Conservation (phyloP, 108 stramenopile genomes). For the Pseudonitzschia multistriata region DNA sequence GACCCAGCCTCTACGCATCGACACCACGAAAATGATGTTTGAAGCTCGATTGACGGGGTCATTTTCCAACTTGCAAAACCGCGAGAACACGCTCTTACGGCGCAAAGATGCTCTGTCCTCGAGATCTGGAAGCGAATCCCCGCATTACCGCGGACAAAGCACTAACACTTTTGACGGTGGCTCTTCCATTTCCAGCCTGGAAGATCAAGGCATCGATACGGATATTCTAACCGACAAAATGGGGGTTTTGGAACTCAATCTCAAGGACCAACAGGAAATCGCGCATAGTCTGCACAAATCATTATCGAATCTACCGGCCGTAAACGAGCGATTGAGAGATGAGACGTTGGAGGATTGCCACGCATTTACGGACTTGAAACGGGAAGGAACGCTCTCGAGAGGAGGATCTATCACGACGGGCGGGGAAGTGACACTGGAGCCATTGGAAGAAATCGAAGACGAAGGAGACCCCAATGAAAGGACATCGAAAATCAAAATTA, state of each 20-base stretch:
- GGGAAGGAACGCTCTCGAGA: conserved; percentile 19
- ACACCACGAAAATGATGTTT: conserved; percentile 14
- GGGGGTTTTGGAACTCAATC: conserved; percentile 40
- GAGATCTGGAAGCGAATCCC: conserved; percentile 37
- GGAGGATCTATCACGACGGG: conserved; percentile 38
- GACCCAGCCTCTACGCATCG: conserved; percentile 32
- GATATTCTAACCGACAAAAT: conserved; percentile 50
- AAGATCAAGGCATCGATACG: conserved; percentile 39
- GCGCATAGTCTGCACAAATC: conserved; percentile 30
- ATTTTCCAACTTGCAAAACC: neutral
- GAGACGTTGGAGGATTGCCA: conserved; percentile 70
- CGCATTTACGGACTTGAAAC: conserved; percentile 59
- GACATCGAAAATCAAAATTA: conserved; percentile 27
- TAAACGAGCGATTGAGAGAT: conserved; percentile 68
- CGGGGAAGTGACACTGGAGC: conserved; percentile 32
- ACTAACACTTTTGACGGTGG: conserved; percentile 25
- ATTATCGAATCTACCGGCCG: conserved; percentile 41
- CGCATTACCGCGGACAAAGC: conserved; percentile 3
- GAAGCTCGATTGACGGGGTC: conserved; percentile 19
- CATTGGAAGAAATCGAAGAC: conserved; percentile 45
- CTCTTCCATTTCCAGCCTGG: conserved; percentile 47
- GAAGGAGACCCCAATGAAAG: conserved; percentile 9
- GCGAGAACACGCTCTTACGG: neutral
- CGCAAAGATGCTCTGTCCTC: conserved; percentile 5
- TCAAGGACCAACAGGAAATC: conserved; percentile 26